Evolutionary conservation across 1,284 basidiomycete genomes (phyloP).

Genomic region (Moesziomyces parantarcticus): DNA sequence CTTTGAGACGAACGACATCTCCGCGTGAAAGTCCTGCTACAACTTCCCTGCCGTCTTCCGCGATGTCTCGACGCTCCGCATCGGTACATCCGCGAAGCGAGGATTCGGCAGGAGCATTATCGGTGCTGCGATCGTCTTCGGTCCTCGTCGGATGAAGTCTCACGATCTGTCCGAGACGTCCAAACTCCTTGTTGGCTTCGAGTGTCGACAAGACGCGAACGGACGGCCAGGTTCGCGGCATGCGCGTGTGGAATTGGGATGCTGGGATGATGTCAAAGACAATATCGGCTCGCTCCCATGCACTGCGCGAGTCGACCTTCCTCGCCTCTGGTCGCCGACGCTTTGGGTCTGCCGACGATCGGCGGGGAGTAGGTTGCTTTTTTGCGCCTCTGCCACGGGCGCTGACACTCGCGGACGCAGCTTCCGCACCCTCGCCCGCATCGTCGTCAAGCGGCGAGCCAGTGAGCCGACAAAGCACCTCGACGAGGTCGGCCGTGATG

Average conservation of each 20-base stretch:
- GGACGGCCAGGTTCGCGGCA: conserved; percentile 37
- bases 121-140: not conserved
- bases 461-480: conserved; percentile 24
- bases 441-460: conserved; percentile 8
- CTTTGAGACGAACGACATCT: conserved; percentile 34
- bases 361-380: not conserved
- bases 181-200: conserved; percentile 45
- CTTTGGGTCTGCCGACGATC: not conserved
- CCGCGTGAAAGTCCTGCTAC: conserved; percentile 39
- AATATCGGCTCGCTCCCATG: not conserved
- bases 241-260: conserved; percentile 10
- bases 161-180: conserved; percentile 29
- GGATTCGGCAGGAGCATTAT: not conserved
- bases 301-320: not conserved
- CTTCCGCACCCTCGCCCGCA: not conserved
- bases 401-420: not conserved
- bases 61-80: not conserved
- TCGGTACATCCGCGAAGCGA: not conserved
- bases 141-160: conserved; percentile 6
- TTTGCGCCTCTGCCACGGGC: not conserved
- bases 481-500: conserved; percentile 24
- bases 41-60: conserved; percentile 5
- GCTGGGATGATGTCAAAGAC: conserved; percentile 39
- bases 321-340: conserved; percentile 2
- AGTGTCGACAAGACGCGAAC: conserved; percentile 33